Evolutionary conservation across 192 early-diverging fungal genomes (phyloP).

Genomic region (Gigaspora rosea): DNA sequence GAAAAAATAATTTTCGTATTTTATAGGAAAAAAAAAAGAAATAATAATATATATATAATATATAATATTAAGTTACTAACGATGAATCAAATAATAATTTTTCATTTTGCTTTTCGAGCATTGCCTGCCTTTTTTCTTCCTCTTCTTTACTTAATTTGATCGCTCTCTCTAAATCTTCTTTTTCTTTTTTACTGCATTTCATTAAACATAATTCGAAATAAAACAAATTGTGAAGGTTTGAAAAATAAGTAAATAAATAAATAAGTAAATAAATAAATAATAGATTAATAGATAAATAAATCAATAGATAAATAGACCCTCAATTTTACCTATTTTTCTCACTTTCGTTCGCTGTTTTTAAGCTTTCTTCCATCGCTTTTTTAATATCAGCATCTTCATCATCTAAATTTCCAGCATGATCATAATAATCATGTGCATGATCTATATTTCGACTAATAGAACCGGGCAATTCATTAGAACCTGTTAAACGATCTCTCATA

Average conservation of each 20-base stretch:
- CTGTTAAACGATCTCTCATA: constrained; percentile 64
- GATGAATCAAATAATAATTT: constrained; percentile 40
- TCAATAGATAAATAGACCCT: not conserved
- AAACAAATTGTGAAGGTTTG: not conserved
- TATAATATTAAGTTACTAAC: constrained; percentile 24
- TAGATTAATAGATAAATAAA: no score
- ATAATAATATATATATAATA: constrained; percentile 2
- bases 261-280: not conserved
- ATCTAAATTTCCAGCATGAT: constrained; percentile 53
- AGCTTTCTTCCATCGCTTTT: constrained; percentile 83
- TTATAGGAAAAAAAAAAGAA: not conserved
- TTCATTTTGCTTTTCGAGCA: constrained; percentile 41
- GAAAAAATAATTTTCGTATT: not conserved
- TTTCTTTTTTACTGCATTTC: constrained; percentile 32
- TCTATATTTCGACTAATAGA: constrained; percentile 18
- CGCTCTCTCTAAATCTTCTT: constrained; percentile 48
- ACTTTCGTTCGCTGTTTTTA: constrained; percentile 56
- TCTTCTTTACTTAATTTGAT: constrained; percentile 49
- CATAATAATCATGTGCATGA: constrained; percentile 38
- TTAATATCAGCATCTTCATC: constrained; percentile 86
- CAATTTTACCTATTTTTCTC: constrained; percentile 37
- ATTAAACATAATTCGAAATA: not conserved
- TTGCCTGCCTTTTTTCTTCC: constrained; percentile 38
- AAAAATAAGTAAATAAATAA: not conserved
- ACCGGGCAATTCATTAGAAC: constrained; percentile 39